These are phyloP conservation scores for Xylariomycetidae sp. DNA, from an alignment of 2,329 filamentous ascomycete species.

Conservation along the genomic window DNA sequence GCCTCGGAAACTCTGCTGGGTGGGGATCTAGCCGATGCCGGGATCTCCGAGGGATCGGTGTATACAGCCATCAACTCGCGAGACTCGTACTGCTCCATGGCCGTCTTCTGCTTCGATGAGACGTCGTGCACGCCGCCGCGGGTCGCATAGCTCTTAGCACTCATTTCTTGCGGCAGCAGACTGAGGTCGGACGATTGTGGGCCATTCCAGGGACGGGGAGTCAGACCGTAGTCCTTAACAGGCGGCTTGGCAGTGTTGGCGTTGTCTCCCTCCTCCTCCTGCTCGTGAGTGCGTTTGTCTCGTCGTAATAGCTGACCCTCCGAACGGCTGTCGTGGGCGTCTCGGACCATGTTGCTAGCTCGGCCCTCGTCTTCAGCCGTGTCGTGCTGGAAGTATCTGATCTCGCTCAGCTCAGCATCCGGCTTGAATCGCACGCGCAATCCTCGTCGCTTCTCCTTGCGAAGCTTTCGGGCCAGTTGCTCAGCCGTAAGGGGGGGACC, in stretches of 20 bases:
- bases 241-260: too few species aligned
- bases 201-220: conserved; percentile 46
- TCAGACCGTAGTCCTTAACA: too few species aligned
- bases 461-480: conserved; percentile 59
- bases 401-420: conserved; percentile 58
- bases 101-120: conserved; percentile 48
- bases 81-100: conserved; percentile 51
- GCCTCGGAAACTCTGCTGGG: conserved; percentile 26
- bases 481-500: conserved; percentile 60
- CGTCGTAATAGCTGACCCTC: conserved; percentile 63
- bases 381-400: conserved; percentile 67
- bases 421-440: conserved; percentile 67
- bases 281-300: conserved; percentile 41
- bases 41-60: conserved; percentile 47
- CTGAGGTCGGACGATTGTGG: conserved; percentile 43
- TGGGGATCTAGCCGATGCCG: conserved; percentile 50
- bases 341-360: conserved; percentile 60
- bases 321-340: conserved; percentile 66
- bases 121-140: conserved; percentile 47
- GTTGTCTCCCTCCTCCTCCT: conserved; percentile 53
- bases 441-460: conserved; percentile 66
- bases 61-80: conserved; percentile 58
- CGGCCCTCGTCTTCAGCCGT: conserved; percentile 64
- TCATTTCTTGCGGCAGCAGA: too few species aligned
- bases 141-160: conserved; percentile 46